These are phyloP conservation scores for Fusarium pseudoanthophilum DNA, from an alignment of 2,329 filamentous ascomycete genomes.

Conservation along the genomic window DNA sequence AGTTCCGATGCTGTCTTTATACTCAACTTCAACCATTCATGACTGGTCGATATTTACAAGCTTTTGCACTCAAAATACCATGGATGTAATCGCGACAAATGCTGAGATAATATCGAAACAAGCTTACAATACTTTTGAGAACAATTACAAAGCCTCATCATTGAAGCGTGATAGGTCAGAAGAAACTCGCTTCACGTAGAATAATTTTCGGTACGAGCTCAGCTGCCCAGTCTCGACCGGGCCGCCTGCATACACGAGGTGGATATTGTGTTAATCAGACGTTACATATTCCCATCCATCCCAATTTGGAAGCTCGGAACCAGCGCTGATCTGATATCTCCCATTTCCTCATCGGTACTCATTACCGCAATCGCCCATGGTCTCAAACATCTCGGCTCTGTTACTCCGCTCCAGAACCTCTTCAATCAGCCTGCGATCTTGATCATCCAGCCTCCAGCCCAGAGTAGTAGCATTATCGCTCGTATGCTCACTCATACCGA, in stretches of 20 bases:
- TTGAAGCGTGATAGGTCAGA: not conserved
- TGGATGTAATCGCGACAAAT: not conserved
- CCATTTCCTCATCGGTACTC: not conserved
- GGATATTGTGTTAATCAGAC: not conserved
- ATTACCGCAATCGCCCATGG: not conserved
- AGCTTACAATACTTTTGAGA: fast-evolving
- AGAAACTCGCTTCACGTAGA: too few relatives aligned
- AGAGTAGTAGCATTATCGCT: not conserved
- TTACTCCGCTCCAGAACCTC: not conserved
- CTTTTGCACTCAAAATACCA: fast-evolving
- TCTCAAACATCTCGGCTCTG: not conserved
- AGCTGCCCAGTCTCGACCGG: not conserved
- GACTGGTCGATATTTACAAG: fast-evolving
- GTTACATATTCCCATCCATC: not conserved
- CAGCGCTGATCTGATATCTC: not conserved
- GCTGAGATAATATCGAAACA: too few relatives aligned
- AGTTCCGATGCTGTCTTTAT: fast-evolving
- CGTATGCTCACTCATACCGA: not conserved
- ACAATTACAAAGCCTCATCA: too few relatives aligned
- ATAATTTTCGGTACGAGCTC: not conserved
- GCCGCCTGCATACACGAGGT: not conserved
- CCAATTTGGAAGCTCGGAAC: not conserved
- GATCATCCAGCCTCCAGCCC: not conserved
- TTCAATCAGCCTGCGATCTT: not conserved
- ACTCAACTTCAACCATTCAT: fast-evolving